These are phyloP conservation scores for Chaetomium sp. DNA, from an alignment of 2,329 filamentous ascomycete genomes.

Conservation along the genomic window DNA sequence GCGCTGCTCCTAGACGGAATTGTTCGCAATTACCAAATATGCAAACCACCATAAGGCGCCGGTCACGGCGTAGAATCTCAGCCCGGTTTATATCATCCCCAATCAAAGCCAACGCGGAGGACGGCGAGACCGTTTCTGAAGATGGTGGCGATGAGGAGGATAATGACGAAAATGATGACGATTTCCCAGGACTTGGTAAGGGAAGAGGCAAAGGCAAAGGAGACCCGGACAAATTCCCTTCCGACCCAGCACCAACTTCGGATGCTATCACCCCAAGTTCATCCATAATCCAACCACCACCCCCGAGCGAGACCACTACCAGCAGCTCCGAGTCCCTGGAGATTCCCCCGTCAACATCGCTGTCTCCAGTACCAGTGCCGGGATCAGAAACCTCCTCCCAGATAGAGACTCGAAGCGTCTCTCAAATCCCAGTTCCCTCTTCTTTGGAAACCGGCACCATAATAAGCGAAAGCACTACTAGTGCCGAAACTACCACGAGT, in stretches of 20 bases:
- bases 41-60: background rate
- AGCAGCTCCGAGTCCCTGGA: background rate
- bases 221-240: background rate
- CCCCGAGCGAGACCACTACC: background rate
- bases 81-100: background rate
- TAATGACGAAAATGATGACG: background rate
- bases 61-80: background rate
- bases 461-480: background rate
- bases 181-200: constrained; percentile 1
- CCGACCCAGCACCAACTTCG: background rate
- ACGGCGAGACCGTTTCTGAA: background rate
- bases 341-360: background rate
- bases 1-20: background rate
- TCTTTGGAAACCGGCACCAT: background rate
- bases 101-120: background rate
- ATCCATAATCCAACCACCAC: background rate
- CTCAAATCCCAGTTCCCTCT: background rate
- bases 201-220: constrained; percentile 14
- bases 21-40: background rate
- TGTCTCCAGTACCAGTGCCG: background rate
- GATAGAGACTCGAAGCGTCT: background rate
- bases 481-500: background rate
- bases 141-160: background rate
- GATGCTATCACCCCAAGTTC: background rate
- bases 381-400: background rate